Percentiles rank a stretch among this genome's conserved stretches.
These are phyloP conservation scores for Bodo saltans DNA, from an alignment of 78 protist genomes.

Conservation along the genomic window DNA sequence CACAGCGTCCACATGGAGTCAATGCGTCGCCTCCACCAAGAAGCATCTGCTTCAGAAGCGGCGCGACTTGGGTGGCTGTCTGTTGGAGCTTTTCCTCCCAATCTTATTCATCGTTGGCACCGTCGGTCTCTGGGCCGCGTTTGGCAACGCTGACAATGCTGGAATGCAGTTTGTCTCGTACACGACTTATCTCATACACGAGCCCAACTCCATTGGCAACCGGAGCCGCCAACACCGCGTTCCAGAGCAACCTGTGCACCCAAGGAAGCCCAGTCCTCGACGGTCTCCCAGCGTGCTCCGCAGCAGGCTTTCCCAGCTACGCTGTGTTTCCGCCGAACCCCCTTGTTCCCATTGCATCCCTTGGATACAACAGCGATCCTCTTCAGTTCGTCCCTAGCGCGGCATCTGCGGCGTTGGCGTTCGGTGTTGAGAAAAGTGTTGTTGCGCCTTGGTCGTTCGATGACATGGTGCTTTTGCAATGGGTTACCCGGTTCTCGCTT, in stretches of 20 bases:
- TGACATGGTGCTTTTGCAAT: neutral
- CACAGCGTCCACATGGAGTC: no score
- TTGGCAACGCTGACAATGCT: neutral
- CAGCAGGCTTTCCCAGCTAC: neutral
- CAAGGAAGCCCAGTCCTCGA: neutral
- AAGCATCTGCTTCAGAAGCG: neutral
- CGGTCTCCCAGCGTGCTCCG: neutral
- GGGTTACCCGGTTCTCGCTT: neutral
- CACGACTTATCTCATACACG: no score
- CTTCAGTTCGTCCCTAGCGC: neutral
- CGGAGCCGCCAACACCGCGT: no score
- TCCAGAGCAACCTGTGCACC: no score
- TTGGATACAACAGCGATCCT: no score
- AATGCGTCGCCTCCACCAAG: neutral
- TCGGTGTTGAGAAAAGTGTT: no score
- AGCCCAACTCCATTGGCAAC: no score
- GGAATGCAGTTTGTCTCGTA: neutral
- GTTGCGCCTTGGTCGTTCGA: no score
- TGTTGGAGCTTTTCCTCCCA: constrained; percentile 18
- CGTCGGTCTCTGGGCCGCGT: neutral
- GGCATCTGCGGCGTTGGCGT: no score
- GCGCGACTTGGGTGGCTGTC: neutral
- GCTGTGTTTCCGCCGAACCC: neutral
- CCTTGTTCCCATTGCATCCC: neutral
- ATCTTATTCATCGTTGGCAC: neutral